Evolutionary conservation across 371 early-diverging fungal species (phyloP).

Genomic region (Actinomucor elegans): DNA sequence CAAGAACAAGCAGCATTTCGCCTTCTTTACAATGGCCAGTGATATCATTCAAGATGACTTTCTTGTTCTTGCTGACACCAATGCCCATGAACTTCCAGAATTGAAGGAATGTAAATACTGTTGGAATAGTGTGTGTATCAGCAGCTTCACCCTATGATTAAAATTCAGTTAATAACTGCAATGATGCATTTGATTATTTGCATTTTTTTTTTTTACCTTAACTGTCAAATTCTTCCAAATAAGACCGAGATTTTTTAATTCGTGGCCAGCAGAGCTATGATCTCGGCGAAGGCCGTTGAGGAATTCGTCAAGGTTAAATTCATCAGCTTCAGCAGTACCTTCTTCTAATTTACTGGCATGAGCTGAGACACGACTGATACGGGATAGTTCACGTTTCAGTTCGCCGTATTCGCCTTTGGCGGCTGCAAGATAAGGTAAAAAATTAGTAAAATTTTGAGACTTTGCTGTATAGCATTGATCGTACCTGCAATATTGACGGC

Average conservation of each 20-base stretch:
- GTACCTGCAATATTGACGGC: slow-evolving; percentile 18
- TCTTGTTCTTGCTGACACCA: slow-evolving; percentile 24
- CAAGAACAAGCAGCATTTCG: slow-evolving; percentile 61
- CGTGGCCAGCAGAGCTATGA: slow-evolving; percentile 29
- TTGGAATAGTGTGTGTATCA: slow-evolving; percentile 29
- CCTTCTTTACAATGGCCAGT: slow-evolving; percentile 51
- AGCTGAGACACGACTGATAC: slow-evolving; percentile 25
- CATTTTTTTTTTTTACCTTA: slow-evolving; percentile 16
- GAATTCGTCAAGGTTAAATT: slow-evolving; percentile 36
- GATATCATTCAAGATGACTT: slow-evolving; percentile 36
- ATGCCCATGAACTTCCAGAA: slow-evolving; percentile 27
- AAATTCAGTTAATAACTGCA: neutral
- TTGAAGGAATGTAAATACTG: slow-evolving; percentile 12
- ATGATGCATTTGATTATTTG: neutral
- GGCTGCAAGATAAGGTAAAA: slow-evolving; percentile 12
- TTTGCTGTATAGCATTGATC: neutral
- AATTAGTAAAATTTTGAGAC: neutral
- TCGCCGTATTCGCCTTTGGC: slow-evolving; percentile 37
- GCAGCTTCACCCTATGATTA: slow-evolving; percentile 37
- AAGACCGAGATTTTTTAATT: slow-evolving; percentile 42
- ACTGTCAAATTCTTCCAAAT: slow-evolving; percentile 46
- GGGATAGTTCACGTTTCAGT: slow-evolving; percentile 34
- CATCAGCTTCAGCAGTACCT: slow-evolving; percentile 23
- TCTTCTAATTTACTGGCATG: slow-evolving; percentile 21
- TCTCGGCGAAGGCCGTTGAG: slow-evolving; percentile 25